A percentile compares a stretch with the other conserved stretches of the same genome.
Evolutionary conservation across 495 filamentous ascomycete genomes (phyloP).

Genomic region (Penicillium desertorum): DNA sequence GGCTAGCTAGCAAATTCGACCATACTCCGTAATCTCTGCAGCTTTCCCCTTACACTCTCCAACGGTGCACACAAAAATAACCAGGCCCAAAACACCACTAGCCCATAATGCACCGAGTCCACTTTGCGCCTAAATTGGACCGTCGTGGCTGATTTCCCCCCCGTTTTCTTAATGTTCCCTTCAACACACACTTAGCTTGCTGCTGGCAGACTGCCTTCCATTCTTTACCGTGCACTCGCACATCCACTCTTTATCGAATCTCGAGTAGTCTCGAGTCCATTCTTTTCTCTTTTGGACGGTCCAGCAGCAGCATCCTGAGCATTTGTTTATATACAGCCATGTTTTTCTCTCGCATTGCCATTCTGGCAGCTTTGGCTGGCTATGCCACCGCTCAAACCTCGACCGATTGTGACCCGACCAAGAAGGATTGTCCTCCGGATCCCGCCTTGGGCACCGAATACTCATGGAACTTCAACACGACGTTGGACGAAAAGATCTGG

Average conservation of each 20-base stretch:
- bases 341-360: conserved; percentile 26
- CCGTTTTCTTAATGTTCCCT: conserved; percentile 8
- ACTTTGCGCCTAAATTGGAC: conserved; percentile 17
- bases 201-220: conserved; percentile 21
- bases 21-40: conserved; percentile 16
- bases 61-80: conserved; percentile 11
- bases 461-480: conserved; percentile 62
- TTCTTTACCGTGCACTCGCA: conserved; percentile 38
- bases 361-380: conserved; percentile 29
- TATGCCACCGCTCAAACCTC: conserved; percentile 42
- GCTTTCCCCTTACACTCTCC: conserved; percentile 22
- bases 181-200: not conserved
- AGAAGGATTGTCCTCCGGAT: conserved; percentile 64
- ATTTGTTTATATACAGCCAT: conserved; percentile 20
- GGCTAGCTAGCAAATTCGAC: conserved; percentile 11
- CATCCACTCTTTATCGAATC: conserved; percentile 35
- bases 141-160: conserved; percentile 11
- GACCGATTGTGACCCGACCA: conserved; percentile 65
- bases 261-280: conserved; percentile 23
- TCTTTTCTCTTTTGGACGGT: conserved; percentile 14
- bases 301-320: conserved; percentile 10
- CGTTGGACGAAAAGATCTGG: conserved; percentile 55
- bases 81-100: conserved; percentile 15
- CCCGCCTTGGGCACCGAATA: conserved; percentile 63
- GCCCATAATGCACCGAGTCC: conserved; percentile 17